Evolutionary conservation across 2,329 filamentous ascomycete species (phyloP).

Genomic region (Calonectria fujianensis): DNA sequence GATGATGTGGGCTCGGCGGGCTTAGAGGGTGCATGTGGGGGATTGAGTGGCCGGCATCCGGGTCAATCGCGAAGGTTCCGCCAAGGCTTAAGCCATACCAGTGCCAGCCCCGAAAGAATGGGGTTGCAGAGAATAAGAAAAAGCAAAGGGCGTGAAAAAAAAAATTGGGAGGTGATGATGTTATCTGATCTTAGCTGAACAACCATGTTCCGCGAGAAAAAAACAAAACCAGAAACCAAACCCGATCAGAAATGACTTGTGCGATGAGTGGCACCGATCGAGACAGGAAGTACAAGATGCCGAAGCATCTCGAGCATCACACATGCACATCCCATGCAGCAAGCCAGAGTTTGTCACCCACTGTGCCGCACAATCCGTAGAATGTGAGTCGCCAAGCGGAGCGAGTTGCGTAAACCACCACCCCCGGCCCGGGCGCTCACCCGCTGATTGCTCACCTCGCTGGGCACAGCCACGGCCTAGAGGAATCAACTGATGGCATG

Average conservation of each 20-base stretch:
- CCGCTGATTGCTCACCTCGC: constrained; percentile 13
- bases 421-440: constrained; percentile 6
- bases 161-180: not conserved
- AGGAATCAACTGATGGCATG: constrained; percentile 25
- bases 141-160: not conserved
- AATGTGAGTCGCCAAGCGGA: constrained; percentile 16
- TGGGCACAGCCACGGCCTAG: constrained; percentile 23
- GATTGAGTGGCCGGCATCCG: not conserved
- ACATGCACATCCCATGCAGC: not conserved
- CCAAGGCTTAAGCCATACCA: constrained; percentile 6
- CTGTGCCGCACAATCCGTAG: constrained; percentile 23
- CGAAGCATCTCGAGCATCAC: constrained; percentile 25
- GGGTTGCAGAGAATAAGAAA: not conserved
- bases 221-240: not conserved
- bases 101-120: not conserved
- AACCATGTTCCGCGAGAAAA: not conserved
- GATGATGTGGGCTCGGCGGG: not conserved
- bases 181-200: not conserved
- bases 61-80: constrained; percentile 16
- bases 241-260: not conserved
- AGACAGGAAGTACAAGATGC: not conserved
- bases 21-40: not conserved
- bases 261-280: not conserved
- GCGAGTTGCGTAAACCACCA: constrained; percentile 20
- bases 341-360: constrained; percentile 17